Evolutionary conservation across 768 basidiomycete genomes (phyloP), one percentile per base, ranked within the genome.

Genomic region (Leccinum imitatum): DNA sequence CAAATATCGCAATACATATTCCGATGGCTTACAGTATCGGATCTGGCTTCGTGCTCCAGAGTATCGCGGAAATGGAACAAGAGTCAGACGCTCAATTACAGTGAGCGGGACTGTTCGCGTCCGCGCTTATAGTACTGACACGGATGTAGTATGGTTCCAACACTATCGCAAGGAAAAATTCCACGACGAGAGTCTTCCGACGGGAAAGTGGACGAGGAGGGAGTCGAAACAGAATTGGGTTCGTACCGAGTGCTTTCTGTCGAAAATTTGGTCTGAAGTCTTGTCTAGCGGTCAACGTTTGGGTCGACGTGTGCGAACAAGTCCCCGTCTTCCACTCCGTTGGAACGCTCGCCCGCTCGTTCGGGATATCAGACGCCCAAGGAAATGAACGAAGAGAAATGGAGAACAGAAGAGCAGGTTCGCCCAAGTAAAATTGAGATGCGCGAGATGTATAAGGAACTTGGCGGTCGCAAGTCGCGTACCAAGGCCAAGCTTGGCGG

Each of bases 141-240:
- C 27, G 14, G 21, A 37, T 37, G 66, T 13, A 97, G 95, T 96
- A 10, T 97, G 95, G 95, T 97, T 95, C 77, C 90, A 91, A 64
- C 88, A 91, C 64, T 94, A 93, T 71, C 80, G 95, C 57, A 91
- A 88, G 64, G 91, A 94, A 62, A 87, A 89, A 65, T 92, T 97
- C 64, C 87, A 92, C 48, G 90, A 93, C 62, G 85, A 87, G 31
- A 86, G 83, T 59, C 72, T 91, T 53, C 88, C 90, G 4, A 82
- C 87, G 10, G 91, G 88, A 37, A 94, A 94, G 73, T 97, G 94
- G 94, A 90, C 93, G 9, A 91, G 90, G 69, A 81, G 89, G 58
- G 94, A 97, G 73, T 94, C 92, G n/a, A 97, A 94, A 71, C 89
- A 93, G 74, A 89, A 89, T 64, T 97, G 94, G 94, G 89, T 86